Conservation (phyloP, 495 filamentous ascomycete species). For the Halenospora varia region DNA sequence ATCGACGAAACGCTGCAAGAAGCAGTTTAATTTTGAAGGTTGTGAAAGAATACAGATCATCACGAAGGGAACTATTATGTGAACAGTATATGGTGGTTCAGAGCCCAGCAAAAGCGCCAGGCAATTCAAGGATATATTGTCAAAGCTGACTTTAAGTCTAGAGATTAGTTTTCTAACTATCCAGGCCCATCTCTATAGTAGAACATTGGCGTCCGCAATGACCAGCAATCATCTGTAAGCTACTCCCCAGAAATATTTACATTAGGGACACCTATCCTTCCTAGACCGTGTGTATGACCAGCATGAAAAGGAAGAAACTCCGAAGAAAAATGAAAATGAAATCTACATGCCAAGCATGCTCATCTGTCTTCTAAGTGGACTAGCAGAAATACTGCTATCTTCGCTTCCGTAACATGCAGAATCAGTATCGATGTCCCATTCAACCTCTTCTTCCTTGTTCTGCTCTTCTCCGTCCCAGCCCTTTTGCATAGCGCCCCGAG, state of each 20-base stretch:
- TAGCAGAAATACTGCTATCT: conserved; percentile 53
- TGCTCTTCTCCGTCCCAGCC: conserved; percentile 44
- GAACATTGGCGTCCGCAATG: neutral
- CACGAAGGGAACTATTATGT: neutral
- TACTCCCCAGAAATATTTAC: neutral
- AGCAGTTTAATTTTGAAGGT: too few relatives aligned
- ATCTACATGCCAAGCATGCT: conserved; percentile 50
- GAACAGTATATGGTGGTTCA: neutral
- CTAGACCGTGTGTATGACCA: neutral
- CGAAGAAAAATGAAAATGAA: neutral
- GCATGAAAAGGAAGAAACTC: neutral
- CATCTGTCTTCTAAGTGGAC: conserved; percentile 65
- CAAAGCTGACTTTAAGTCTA: neutral
- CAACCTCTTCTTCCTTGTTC: conserved; percentile 47
- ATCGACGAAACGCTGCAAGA: too few relatives aligned
- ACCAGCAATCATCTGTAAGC: neutral
- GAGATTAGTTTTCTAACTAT: neutral
- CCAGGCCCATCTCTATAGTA: neutral
- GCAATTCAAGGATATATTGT: neutral
- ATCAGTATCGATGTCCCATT: conserved; percentile 87
- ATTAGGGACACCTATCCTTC: neutral
- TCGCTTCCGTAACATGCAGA: conserved; percentile 61
- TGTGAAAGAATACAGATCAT: too few relatives aligned
- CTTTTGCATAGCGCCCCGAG: conserved; percentile 79
- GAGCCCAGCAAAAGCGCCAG: neutral